These are phyloP conservation scores for Carex scoparia DNA, from an alignment of 176 grass and related monocot genomes.

Conservation along the genomic window DNA sequence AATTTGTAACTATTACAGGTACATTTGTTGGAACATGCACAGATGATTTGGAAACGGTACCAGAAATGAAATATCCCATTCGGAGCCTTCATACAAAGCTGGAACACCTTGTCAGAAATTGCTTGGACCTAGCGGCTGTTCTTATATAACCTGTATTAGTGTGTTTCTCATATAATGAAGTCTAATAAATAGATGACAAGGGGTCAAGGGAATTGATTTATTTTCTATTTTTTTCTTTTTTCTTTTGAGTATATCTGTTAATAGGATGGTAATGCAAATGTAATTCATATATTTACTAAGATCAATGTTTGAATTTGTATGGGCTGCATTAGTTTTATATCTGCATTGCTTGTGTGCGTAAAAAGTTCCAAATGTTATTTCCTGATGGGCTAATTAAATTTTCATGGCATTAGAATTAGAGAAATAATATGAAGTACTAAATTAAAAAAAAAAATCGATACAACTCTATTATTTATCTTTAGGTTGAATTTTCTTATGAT, in stretches of 20 bases:
- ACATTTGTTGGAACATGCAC: slow-evolving; percentile 14
- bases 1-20: neutral
- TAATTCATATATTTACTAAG: neutral
- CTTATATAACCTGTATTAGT: neutral
- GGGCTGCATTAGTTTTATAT: neutral
- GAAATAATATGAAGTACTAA: neutral
- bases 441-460: neutral
- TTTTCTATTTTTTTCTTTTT: neutral
- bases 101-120: slow-evolving; percentile 22
- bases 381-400: neutral
- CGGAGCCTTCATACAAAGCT: neutral
- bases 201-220: neutral
- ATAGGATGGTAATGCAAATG: neutral
- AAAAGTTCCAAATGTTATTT: neutral
- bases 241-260: neutral
- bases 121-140: slow-evolving; percentile 7
- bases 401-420: neutral
- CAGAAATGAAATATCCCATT: slow-evolving; percentile 16
- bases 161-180: neutral
- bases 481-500: neutral
- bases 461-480: neutral
- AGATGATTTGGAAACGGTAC: neutral
- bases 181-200: neutral
- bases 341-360: neutral
- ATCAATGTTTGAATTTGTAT: neutral